These are phyloP conservation scores for Hypoxylon rubiginosum DNA, from an alignment of 2,329 filamentous ascomycete species.

Conservation along the genomic window DNA sequence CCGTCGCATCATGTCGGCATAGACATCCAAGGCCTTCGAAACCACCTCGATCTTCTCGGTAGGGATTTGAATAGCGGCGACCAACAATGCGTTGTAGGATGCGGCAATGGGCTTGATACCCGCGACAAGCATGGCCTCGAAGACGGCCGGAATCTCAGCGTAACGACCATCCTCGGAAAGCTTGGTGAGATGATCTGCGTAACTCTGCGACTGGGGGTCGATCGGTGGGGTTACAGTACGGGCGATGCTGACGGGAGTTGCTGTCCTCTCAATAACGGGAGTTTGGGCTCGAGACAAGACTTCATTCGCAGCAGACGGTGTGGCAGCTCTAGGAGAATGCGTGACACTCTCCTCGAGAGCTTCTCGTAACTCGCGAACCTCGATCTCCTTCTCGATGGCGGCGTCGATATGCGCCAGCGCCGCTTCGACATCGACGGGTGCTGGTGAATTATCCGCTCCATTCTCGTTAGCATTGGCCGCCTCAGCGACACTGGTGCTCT, in stretches of 20 bases:
- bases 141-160: conserved; percentile 89
- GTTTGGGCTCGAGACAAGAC: conserved; percentile 58
- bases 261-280: conserved; percentile 58
- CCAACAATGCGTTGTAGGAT: conserved; percentile 92
- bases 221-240: conserved; percentile 72
- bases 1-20: conserved; percentile 93
- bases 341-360: conserved; percentile 47
- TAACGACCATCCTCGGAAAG: conserved; percentile 80
- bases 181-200: conserved; percentile 82
- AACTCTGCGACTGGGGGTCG: conserved; percentile 75
- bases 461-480: conserved; percentile 48
- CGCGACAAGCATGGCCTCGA: conserved; percentile 88
- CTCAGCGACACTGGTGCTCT: conserved; percentile 57
- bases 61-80: conserved; percentile 86
- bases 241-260: conserved; percentile 61
- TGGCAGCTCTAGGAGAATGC: conserved; percentile 55
- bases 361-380: conserved; percentile 51
- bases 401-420: conserved; percentile 87
- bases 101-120: conserved; percentile 83
- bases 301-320: conserved; percentile 56
- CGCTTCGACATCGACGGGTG: conserved; percentile 65
- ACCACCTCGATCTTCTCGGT: conserved; percentile 85
- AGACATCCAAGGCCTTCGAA: conserved; percentile 92
- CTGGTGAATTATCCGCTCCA: conserved; percentile 53
- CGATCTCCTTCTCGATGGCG: conserved; percentile 80